Conservation (phyloP, 768 basidiomycete species). For the Boletus rubropictus region DNA sequence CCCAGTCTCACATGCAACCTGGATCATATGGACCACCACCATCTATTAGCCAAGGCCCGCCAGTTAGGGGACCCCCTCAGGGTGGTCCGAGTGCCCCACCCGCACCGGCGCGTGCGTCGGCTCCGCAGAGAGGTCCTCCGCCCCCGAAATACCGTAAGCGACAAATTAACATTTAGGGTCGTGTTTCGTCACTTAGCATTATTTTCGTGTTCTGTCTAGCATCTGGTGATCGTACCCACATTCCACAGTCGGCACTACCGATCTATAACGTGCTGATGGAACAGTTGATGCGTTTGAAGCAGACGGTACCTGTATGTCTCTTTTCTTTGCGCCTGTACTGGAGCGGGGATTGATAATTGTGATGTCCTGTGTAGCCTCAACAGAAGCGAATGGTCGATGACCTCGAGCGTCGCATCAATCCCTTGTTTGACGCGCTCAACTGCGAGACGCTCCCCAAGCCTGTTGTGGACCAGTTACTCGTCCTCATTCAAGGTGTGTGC, state of each 20-base stretch:
- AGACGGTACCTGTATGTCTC: slow-evolving; percentile 63
- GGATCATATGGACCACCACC: slow-evolving; percentile 29
- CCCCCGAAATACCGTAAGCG: slow-evolving; percentile 58
- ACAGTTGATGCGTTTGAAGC: slow-evolving; percentile 62
- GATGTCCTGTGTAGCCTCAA: slow-evolving; percentile 49
- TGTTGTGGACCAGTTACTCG: slow-evolving; percentile 65
- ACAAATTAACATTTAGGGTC: neutral
- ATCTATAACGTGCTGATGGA: slow-evolving; percentile 62
- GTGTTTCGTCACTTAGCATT: neutral
- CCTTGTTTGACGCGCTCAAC: slow-evolving; percentile 88
- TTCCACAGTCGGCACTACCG: slow-evolving; percentile 61
- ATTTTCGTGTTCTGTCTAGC: slow-evolving; percentile 52
- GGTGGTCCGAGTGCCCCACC: slow-evolving; percentile 23
- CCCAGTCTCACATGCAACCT: slow-evolving; percentile 13
- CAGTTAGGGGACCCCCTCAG: slow-evolving; percentile 24
- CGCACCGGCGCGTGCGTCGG: slow-evolving; percentile 26
- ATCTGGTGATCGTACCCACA: slow-evolving; percentile 87
- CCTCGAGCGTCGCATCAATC: slow-evolving; percentile 78
- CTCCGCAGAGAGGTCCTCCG: slow-evolving; percentile 36
- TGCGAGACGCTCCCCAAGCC: slow-evolving; percentile 72
- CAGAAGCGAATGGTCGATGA: slow-evolving; percentile 85
- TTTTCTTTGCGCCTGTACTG: neutral
- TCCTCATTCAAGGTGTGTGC: slow-evolving; percentile 64
- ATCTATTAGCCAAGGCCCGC: slow-evolving; percentile 23
- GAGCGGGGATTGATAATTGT: neutral